Evolutionary conservation across 2,329 filamentous ascomycete species (phyloP).

Genomic region (Samsoniella hepiali): DNA sequence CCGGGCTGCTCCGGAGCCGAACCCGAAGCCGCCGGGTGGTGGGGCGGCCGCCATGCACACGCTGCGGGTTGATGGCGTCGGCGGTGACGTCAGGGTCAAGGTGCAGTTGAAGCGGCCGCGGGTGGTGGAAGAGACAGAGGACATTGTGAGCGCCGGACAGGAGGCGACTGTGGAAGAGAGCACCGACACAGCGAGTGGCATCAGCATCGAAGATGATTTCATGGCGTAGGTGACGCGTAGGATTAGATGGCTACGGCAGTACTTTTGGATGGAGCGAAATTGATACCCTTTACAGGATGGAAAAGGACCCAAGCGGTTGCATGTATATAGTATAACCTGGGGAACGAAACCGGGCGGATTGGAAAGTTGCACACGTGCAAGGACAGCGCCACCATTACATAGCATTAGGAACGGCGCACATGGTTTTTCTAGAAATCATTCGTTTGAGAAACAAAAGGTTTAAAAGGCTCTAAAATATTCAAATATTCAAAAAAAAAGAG

Average conservation of each 20-base stretch:
- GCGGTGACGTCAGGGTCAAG: constrained; percentile 55
- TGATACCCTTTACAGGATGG: constrained; percentile 6
- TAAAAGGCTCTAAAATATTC: not conserved
- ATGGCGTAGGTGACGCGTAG: constrained; percentile 35
- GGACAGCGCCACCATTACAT: not conserved
- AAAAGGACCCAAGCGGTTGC: too few relatives aligned
- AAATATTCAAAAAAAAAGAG: not conserved
- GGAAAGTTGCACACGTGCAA: not conserved
- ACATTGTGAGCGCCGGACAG: constrained; percentile 44
- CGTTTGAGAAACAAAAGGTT: not conserved
- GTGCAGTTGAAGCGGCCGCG: constrained; percentile 37
- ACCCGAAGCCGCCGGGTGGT: constrained; percentile 34
- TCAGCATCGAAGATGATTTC: constrained; percentile 43
- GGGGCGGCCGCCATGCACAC: constrained; percentile 39
- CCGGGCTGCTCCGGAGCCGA: constrained; percentile 40
- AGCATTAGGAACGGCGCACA: not conserved
- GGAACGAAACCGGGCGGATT: not conserved
- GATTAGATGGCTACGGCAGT: not conserved
- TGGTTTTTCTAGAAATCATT: not conserved
- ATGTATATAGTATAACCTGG: too few relatives aligned
- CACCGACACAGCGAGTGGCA: constrained; percentile 25
- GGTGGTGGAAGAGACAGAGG: constrained; percentile 28
- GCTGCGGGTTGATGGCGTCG: constrained; percentile 53
- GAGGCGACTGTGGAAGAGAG: constrained; percentile 38
- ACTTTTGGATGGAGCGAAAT: constrained; percentile 2